These are phyloP conservation scores for Mrakia frigida DNA, from an alignment of 768 basidiomycete genomes.

Conservation along the genomic window DNA sequence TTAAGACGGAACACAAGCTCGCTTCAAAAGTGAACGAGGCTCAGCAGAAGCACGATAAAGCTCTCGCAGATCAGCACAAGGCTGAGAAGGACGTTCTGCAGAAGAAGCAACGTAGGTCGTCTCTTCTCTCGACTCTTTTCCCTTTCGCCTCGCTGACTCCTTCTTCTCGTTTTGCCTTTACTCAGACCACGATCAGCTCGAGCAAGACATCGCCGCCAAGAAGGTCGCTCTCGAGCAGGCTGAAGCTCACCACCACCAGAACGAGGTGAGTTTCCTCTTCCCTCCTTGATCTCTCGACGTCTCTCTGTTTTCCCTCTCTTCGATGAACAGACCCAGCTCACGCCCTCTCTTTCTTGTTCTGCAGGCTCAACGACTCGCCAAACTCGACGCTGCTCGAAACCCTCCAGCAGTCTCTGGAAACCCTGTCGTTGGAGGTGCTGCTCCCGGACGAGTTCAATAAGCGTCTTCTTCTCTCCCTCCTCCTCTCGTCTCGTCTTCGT, in stretches of 20 bases:
- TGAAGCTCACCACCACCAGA: slow-evolving; percentile 19
- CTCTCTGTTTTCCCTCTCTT: background rate
- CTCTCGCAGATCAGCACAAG: slow-evolving; percentile 39
- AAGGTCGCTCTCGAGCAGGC: slow-evolving; percentile 36
- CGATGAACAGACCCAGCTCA: background rate
- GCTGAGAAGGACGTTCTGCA: slow-evolving; percentile 18
- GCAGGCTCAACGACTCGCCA: background rate
- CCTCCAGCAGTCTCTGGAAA: slow-evolving; percentile 5
- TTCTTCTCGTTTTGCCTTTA: slow-evolving; percentile 21
- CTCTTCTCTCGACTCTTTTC: background rate
- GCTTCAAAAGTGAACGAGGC: slow-evolving; percentile 55
- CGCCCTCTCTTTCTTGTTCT: background rate
- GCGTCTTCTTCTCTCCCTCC: background rate
- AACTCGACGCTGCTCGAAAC: slow-evolving; percentile 12
- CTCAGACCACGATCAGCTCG: slow-evolving; percentile 35
- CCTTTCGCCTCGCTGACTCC: slow-evolving; percentile 27
- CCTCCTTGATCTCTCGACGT: background rate
- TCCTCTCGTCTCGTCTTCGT: background rate
- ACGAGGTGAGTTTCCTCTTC: slow-evolving; percentile 19
- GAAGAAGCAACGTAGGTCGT: slow-evolving; percentile 4
- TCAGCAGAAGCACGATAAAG: slow-evolving; percentile 53
- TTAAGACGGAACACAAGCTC: slow-evolving; percentile 53
- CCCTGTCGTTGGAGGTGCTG: background rate
- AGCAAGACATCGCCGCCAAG: slow-evolving; percentile 36
- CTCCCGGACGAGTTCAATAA: background rate